phyloP scores from a whole-genome alignment of 1,284 basidiomycete species.

The Hymenochaete sp. region DNA sequence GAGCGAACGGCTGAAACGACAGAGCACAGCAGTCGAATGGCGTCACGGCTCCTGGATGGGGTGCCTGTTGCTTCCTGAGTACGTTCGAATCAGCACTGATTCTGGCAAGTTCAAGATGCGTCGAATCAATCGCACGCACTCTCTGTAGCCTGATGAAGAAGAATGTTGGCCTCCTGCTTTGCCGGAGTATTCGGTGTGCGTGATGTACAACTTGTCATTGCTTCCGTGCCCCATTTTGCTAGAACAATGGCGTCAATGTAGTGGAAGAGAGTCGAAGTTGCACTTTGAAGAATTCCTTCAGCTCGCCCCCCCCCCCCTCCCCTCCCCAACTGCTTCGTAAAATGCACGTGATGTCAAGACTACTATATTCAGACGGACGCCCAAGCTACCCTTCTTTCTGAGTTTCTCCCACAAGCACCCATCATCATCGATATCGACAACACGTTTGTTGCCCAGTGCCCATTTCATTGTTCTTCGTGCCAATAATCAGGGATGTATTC shows the following conservation, averaged over 20 bases:
- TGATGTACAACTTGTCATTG: constrained; percentile 79
- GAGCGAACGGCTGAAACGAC: constrained; percentile 83
- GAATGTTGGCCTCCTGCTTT: constrained; percentile 68
- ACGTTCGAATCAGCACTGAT: background rate
- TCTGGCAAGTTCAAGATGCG: background rate
- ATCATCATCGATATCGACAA: too few species aligned
- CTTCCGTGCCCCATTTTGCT: constrained; percentile 72
- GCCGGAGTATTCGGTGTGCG: constrained; percentile 76
- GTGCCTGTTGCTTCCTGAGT: constrained; percentile 57
- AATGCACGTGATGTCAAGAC: too few species aligned
- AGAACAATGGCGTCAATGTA: background rate
- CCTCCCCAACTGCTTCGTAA: too few species aligned
- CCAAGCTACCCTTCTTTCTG: too few species aligned
- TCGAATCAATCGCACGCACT: constrained; percentile 35
- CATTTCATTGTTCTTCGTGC: too few species aligned
- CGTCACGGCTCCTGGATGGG: constrained; percentile 52
- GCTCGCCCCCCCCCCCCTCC: too few species aligned
- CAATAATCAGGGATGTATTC: too few species aligned
- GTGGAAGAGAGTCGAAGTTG: too few species aligned
- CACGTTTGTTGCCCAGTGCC: too few species aligned
- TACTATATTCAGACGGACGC: too few species aligned
- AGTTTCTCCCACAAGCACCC: too few species aligned
- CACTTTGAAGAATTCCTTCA: too few species aligned
- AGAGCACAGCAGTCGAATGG: constrained; percentile 91
- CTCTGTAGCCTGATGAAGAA: constrained; percentile 62